A percentile compares a stretch with the other conserved stretches of the same genome.
Conservation (phyloP, 805 yeast species). For the Pichia membranifaciens region DNA sequence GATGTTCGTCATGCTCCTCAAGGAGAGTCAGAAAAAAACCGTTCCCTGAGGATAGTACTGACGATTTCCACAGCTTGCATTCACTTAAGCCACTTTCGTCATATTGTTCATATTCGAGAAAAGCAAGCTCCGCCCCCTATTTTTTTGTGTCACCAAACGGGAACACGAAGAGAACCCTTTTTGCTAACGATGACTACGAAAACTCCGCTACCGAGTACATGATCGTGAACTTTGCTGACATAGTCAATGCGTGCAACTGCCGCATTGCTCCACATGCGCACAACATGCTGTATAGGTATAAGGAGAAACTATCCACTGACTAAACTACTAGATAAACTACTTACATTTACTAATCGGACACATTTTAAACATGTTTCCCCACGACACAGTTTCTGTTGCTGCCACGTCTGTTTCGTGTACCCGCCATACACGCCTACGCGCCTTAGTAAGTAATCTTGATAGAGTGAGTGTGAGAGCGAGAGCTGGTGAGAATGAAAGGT, state of each 20-base stretch:
- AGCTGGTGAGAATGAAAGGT: too few relatives aligned
- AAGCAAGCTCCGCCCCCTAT: neutral
- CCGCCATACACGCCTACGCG: too few relatives aligned
- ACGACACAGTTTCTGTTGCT: neutral
- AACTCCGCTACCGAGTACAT: slow-evolving; percentile 16
- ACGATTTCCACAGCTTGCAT: neutral
- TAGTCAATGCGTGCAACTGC: slow-evolving; percentile 14
- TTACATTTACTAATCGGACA: too few relatives aligned
- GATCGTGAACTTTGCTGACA: slow-evolving; percentile 20
- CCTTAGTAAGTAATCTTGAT: too few relatives aligned
- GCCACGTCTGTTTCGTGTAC: neutral
- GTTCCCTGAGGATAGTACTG: neutral
- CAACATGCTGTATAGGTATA: slow-evolving; percentile 7
- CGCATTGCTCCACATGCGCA: slow-evolving; percentile 16
- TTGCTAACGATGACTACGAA: slow-evolving; percentile 10
- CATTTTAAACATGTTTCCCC: neutral
- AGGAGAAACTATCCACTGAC: neutral
- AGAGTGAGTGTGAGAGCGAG: too few relatives aligned
- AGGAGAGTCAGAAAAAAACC: neutral
- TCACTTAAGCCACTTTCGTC: neutral
- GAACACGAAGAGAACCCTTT: neutral
- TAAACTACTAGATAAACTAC: neutral
- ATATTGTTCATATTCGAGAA: neutral
- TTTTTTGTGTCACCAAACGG: neutral
- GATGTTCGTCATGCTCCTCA: neutral